Evolutionary conservation across 2,329 filamentous ascomycete genomes (phyloP), one percentile per base, ranked within the genome.

Genomic region (Trichophaea hybrida): DNA sequence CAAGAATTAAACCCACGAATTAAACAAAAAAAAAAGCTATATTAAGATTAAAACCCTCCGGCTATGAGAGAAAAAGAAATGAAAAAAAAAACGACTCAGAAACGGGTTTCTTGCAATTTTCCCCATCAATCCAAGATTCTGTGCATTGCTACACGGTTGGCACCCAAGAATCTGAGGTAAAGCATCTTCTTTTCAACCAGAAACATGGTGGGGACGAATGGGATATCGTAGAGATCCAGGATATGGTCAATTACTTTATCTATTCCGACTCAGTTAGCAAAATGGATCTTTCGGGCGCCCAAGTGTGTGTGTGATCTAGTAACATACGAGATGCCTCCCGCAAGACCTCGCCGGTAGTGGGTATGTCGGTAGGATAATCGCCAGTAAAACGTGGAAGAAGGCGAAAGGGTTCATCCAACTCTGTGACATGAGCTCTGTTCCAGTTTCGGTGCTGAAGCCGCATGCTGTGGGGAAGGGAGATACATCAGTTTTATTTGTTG

Each of bases 91-190:
- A 24, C 24, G 3, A 24, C 24, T 24, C 24, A 24, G 3, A 24
- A 24, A 24, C 24, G 24, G 24, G 24, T 24, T 24, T 24, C 24
- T 24, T 24, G 24, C 24, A 24, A 24, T 24, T 24, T 1, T 24
- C 40, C 48, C n/a, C 4, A 7, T 32, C 44, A 67, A 59, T 68
- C 68, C 33, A 69, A 54, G 34, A 68, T 68, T 8, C 65, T 65
- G 59, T 68, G 67, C 68, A 69, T 69, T n/a, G 67, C 53, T 12
- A 62, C 64, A 38, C 66, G 59, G 55, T 66, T 68, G 12, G 66
- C 65, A 1, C 68, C 68, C 44, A 69, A 59, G 50, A 69, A 68
- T 38, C 63, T 57, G 6, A 69, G 61, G 15, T 66, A 69, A 4
- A 69, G 40, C 56, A 68, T 63, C 48, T 68, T 68, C 59, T 69